phyloP scores from a whole-genome alignment of 495 filamentous ascomycete genomes.

The Penicillium flavigenum region DNA sequence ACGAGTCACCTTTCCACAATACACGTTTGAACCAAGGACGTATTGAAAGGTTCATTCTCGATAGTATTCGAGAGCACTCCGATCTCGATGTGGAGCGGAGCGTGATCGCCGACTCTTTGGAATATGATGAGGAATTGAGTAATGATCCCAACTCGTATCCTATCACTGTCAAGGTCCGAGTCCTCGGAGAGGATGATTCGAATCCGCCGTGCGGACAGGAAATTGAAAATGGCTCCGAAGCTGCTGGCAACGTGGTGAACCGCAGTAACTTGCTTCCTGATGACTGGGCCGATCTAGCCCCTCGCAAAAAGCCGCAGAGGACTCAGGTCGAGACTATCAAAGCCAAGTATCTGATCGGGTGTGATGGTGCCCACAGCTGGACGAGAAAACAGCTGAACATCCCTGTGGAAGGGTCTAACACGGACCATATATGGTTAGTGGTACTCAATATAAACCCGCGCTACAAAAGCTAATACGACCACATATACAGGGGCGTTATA shows the following conservation, averaged over 20 bases:
- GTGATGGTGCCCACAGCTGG: slow-evolving; percentile 67
- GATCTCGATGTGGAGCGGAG: slow-evolving; percentile 51
- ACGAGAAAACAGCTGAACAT: slow-evolving; percentile 56
- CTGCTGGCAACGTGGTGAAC: slow-evolving; percentile 45
- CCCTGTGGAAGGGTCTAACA: slow-evolving; percentile 56
- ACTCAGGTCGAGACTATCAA: slow-evolving; percentile 43
- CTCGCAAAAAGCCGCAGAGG: slow-evolving; percentile 30
- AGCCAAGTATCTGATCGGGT: slow-evolving; percentile 67
- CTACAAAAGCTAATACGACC: slow-evolving; percentile 1
- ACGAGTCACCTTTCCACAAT: slow-evolving; percentile 54
- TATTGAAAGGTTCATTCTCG: slow-evolving; percentile 57
- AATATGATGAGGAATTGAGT: slow-evolving; percentile 42
- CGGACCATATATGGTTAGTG: slow-evolving; percentile 57
- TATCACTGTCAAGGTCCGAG: slow-evolving; percentile 48
- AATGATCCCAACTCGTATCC: slow-evolving; percentile 53
- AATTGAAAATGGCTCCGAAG: neutral
- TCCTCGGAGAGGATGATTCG: slow-evolving; percentile 46
- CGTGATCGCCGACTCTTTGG: slow-evolving; percentile 47
- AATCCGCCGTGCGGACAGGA: slow-evolving; percentile 15
- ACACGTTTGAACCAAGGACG: slow-evolving; percentile 56
- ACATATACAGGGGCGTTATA: slow-evolving; percentile 48
- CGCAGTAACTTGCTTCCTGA: slow-evolving; percentile 51
- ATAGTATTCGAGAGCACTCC: slow-evolving; percentile 46
- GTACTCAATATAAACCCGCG: neutral
- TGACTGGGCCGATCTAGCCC: slow-evolving; percentile 56